Evolutionary conservation across 331 rosid genomes (phyloP), one percentile per base, ranked within the genome.

Genomic region (Quercus phellos): DNA sequence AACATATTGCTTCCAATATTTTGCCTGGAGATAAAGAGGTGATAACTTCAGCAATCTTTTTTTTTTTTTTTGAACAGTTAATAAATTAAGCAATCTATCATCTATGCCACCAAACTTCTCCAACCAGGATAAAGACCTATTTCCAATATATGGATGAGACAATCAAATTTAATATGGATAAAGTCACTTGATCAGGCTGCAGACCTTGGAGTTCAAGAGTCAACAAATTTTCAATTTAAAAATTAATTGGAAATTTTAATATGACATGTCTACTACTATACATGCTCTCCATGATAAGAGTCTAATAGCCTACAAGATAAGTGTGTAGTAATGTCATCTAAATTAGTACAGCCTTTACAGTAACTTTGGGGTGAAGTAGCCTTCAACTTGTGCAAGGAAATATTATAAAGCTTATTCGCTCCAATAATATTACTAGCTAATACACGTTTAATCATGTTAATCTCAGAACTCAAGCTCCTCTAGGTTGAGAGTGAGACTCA

Each of bases 1-100:
- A 81, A 90, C 99, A 85, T 94, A 94, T 55, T 94, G 99, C 88
- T 87, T 94, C 99, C 99, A 94, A 87, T 86, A 94, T 82, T 90
- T 94, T 77, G 96, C 97, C 99, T 94, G 86, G 17, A 76, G 54
- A 74, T 55, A 82, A 79, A 50, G 46, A 43, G 46, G 59, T 51
- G 72, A 21, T 64, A 85, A 42, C 64, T 70, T 51, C 58, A 79
- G 21, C 24, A 70, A 58, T 30, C 29, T 22, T 14, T 43, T 51
- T 55, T 55, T 55, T 55, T 55, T n/a, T n/a, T 55, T 19, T 18
- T 56, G 12, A 8, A 8, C 22, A 56, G 10, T n/a, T 56, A 72
- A 38, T 38, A 38, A 38, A 38, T 38, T 8, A 38, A 38, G 46
- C 12, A 38, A 38, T 38, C 46, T 38, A 38, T 38, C 46, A 38